Evolutionary conservation across 1,284 basidiomycete species (phyloP).

Genomic region (Apiotrichum gracile): DNA sequence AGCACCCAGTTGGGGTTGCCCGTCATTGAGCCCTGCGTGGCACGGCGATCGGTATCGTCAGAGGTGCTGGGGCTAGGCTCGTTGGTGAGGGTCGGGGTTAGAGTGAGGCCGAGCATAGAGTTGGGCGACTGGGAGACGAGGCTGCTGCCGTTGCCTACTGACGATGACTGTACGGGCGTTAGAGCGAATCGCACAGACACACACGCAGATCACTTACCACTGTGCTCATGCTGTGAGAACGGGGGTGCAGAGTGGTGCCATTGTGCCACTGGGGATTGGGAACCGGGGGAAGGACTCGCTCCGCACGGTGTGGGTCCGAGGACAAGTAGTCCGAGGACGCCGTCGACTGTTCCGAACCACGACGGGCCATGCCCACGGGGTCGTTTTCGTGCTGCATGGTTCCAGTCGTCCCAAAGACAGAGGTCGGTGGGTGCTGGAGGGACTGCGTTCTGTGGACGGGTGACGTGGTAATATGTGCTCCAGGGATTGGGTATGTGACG

Average conservation of each 20-base stretch:
- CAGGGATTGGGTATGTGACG: constrained; percentile 14
- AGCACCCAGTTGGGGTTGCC: constrained; percentile 6
- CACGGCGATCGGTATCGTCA: constrained; percentile 4
- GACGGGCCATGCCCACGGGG: background rate
- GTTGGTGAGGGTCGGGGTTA: constrained; percentile 34
- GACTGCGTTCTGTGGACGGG: background rate
- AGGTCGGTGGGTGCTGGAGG: constrained; percentile 6
- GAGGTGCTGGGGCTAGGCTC: constrained; percentile 31
- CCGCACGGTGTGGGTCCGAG: background rate
- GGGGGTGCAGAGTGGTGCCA: background rate
- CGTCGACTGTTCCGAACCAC: background rate
- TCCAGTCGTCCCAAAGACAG: background rate
- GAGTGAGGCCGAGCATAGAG: constrained; percentile 8
- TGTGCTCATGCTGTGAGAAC: background rate
- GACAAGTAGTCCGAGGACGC: background rate
- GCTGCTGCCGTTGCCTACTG: background rate
- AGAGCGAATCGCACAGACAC: background rate
- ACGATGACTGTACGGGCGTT: background rate
- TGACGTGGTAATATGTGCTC: constrained; percentile 20
- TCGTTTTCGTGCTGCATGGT: background rate
- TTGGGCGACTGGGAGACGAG: constrained; percentile 6
- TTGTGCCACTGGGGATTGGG: constrained; percentile 6
- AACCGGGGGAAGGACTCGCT: constrained; percentile 1
- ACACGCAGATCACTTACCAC: background rate
- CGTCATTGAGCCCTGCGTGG: background rate